Evolutionary conservation across 2,329 filamentous ascomycete genomes (phyloP), one percentile per base, ranked within the genome.

Genomic region (Ilyonectria robusta): DNA sequence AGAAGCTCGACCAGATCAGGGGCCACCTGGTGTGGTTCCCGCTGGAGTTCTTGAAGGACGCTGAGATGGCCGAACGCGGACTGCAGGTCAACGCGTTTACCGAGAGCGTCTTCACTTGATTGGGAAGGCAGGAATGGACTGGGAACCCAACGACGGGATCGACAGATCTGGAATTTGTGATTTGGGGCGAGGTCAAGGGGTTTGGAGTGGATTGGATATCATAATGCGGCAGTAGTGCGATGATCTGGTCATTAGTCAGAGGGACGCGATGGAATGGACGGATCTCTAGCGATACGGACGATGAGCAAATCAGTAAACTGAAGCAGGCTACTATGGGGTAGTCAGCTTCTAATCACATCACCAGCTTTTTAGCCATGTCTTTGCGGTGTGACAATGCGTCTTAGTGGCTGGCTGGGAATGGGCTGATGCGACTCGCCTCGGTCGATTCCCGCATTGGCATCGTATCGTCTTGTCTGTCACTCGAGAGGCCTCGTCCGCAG

Each of bases 1-100:
- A 86, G 71, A 94, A 95, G 79, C 84, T 98, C 56, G 91, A 94
- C 74, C 86, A 92, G 76, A 89, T 98, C 72, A 91, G 90, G 82
- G 95, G 95, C 0, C 95, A 98, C 83, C 80, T 98, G 46, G 95
- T 98, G 7, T 97, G 94, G 93, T 95, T 97, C 91, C 94, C 94
- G n/a, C 80, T 98, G 75, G 89, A 94, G 51, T 98, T 97, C 78
- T 81, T 98, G 77, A 86, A 88, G 75, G 91, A 97, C 70, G 94
- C 91, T 0, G 87, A 93, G 74, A 97, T 98, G 94, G 95, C 95
- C 0, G 95, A 98, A 83, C 89, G 88, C 75, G 95, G 95, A 0
- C 77, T 98, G 80, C 91, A 94, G 81, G 90, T 98, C 46, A 98
- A 98, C 79, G 83, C 88, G 51, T 92, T 90, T 76, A 98, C 95